Evolutionary conservation across 2,329 filamentous ascomycete species (phyloP), one percentile per base, ranked within the genome.

Genomic region (Paecilomyces variotii): DNA sequence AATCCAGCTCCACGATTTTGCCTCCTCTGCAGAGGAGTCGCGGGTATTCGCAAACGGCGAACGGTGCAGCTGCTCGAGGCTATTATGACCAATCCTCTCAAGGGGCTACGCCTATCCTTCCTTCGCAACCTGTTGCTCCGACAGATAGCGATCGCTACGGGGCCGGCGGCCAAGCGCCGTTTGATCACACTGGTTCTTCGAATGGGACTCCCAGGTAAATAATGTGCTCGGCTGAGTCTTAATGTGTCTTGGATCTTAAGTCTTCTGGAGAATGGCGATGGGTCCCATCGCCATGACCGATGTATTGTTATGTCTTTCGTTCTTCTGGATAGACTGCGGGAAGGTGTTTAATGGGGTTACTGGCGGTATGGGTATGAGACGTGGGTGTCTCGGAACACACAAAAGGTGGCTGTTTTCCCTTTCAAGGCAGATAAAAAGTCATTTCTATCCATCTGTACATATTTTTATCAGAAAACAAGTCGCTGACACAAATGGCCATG

Each of bases 41-140:
- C 63, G 67, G 67, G 55, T 68, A 64, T 57, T 63, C 66, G 11
- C 69, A 70, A 57, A 65, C 64, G 39, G 62, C 64, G 27, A 73
- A 71, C 58, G 70, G 70, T 28, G 57, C 62, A 19, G 58, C 60
- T 55, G 55, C 70, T 32, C 63, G 71, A 58, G 65, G 64, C 24
- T 73, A 72, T 55, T 74, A 66, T 57, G 71, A 74, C n/a, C 70
- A 68, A 56, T 59, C 66, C 10, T 68, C 70, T 34, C 70, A 72
- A 32, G 62, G 64, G 54, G 64, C 64, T 25, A 72, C 71, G 26
- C 68, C 72, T 11, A 69, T 74, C 50, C 65, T 74, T 53, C 71
- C 71, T 32, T 74, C 71, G 39, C 71, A 74, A 57, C 63, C 64
- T 12, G 68, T 73, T 59, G 64, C 59, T 57, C 56, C 63, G 19